Conservation (phyloP, 805 yeast species). For the Kurtzmaniella fragi region DNA sequence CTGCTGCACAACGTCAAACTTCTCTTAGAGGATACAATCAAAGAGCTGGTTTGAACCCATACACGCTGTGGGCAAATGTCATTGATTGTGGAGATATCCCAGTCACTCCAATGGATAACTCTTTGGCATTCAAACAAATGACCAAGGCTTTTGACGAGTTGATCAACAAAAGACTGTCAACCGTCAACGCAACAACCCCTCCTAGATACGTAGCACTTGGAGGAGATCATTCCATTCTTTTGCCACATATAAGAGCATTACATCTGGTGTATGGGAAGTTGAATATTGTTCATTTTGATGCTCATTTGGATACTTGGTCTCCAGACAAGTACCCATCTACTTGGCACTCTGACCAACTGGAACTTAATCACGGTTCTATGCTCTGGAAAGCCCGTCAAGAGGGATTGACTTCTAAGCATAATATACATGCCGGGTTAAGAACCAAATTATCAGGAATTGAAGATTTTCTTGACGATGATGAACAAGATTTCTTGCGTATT, state of each 20-base stretch:
- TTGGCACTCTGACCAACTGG: slow-evolving; percentile 53
- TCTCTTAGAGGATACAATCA: slow-evolving; percentile 65
- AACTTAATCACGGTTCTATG: slow-evolving; percentile 82
- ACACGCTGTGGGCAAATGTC: slow-evolving; percentile 43
- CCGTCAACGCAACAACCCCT: slow-evolving; percentile 19
- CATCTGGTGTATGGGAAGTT: slow-evolving; percentile 58
- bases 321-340: slow-evolving; percentile 65
- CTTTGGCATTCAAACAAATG: slow-evolving; percentile 50
- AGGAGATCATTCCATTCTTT: slow-evolving; percentile 75
- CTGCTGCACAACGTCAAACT: slow-evolving; percentile 68
- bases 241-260: slow-evolving; percentile 68
- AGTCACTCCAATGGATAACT: slow-evolving; percentile 55
- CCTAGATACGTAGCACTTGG: slow-evolving; percentile 73
- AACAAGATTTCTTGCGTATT: slow-evolving; percentile 65
- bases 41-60: slow-evolving; percentile 55
- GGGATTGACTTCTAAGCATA: slow-evolving; percentile 53
- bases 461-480: slow-evolving; percentile 63
- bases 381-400: slow-evolving; percentile 76
- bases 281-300: slow-evolving; percentile 77
- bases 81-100: slow-evolving; percentile 58
- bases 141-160: slow-evolving; percentile 51
- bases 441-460: slow-evolving; percentile 63
- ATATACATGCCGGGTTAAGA: slow-evolving; percentile 73
- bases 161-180: slow-evolving; percentile 34
- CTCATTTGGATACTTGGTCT: slow-evolving; percentile 79